Evolutionary conservation across 1,284 basidiomycete genomes (phyloP).

Genomic region (Microbotryomycetes sp.): DNA sequence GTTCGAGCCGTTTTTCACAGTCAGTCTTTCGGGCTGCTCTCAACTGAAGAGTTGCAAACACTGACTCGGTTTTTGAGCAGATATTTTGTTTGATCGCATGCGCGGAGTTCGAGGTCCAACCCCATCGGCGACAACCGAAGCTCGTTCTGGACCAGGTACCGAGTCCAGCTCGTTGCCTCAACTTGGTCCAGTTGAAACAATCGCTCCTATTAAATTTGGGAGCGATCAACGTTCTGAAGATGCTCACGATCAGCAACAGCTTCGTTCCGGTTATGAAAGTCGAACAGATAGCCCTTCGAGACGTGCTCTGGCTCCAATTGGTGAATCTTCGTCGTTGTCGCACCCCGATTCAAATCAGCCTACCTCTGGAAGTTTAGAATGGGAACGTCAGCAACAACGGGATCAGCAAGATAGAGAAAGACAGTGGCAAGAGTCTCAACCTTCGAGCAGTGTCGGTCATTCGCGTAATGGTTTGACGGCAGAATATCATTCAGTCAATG

Average conservation of each 20-base stretch:
- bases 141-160: no score
- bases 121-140: no score
- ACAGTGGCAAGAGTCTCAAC: neutral
- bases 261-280: neutral
- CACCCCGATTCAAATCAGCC: neutral
- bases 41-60: neutral
- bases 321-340: neutral
- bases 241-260: neutral
- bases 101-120: slow-evolving; percentile 39
- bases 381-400: neutral
- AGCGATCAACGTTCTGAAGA: neutral
- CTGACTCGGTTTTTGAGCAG: slow-evolving; percentile 43
- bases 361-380: neutral
- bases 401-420: neutral
- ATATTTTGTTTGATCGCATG: slow-evolving; percentile 63
- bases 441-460: neutral
- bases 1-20: slow-evolving; percentile 33
- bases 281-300: neutral
- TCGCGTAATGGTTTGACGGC: neutral
- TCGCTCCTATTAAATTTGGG: neutral
- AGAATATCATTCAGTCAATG: neutral
- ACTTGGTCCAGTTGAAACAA: neutral
- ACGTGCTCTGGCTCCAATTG: neutral
- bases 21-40: neutral
- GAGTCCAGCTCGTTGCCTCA: no score